Evolutionary conservation across 768 basidiomycete species (phyloP).

Genomic region (Termitomyces sp.): DNA sequence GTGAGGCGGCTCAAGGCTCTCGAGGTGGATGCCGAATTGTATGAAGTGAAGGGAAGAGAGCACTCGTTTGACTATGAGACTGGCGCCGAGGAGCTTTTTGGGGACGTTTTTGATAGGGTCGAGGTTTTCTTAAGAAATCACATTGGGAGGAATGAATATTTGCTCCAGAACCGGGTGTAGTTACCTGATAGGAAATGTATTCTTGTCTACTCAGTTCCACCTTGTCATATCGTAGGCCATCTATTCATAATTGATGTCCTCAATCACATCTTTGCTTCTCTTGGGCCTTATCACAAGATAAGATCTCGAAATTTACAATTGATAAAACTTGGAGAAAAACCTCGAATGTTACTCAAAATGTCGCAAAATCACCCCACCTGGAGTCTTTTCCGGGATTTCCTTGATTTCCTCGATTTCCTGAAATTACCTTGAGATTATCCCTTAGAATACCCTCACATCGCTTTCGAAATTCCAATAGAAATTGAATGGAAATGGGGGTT

Average conservation of each 20-base stretch:
- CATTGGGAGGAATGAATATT: background rate
- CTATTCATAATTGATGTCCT: background rate
- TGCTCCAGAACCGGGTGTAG: background rate
- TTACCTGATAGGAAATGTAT: background rate
- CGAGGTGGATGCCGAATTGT: constrained; percentile 23
- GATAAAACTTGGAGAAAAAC: too few relatives aligned
- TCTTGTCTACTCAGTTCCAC: background rate
- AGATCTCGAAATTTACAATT: too few relatives aligned
- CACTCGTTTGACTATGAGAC: constrained; percentile 53
- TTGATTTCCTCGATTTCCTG: too few relatives aligned
- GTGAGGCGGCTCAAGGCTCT: constrained; percentile 19
- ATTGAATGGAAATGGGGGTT: too few relatives aligned
- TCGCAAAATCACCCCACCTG: too few relatives aligned
- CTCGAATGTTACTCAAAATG: too few relatives aligned
- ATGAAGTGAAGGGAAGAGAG: constrained; percentile 28
- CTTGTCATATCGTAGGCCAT: background rate
- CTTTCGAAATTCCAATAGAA: too few relatives aligned
- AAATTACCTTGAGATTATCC: too few relatives aligned
- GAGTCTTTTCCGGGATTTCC: too few relatives aligned
- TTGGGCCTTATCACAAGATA: too few relatives aligned
- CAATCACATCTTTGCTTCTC: background rate
- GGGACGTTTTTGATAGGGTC: constrained; percentile 29
- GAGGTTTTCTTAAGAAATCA: constrained; percentile 26
- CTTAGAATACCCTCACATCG: too few relatives aligned
- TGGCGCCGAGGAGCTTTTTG: constrained; percentile 34